A percentile compares a stretch with the other conserved stretches of the same genome.
phyloP scores from a whole-genome alignment of 345 rosid genomes.

The Salix viminalis region DNA sequence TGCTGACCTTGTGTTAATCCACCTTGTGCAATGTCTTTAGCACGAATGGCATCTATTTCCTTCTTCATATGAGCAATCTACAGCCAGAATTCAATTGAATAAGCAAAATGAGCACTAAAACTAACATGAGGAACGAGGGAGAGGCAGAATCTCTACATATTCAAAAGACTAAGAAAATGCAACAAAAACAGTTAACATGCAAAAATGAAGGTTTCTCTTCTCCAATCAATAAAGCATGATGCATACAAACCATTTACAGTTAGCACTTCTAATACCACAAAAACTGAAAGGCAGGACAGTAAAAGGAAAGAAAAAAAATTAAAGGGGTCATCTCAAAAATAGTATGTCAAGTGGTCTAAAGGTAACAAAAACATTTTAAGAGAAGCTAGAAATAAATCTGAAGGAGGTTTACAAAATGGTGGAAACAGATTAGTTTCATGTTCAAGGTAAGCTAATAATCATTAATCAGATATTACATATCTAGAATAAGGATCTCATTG shows the following conservation, averaged over 20 bases:
- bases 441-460: neutral
- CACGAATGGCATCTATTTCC: constrained; percentile 91
- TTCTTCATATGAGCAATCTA: constrained; percentile 96
- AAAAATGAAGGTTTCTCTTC: neutral
- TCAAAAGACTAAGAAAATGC: neutral
- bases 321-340: neutral
- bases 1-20: constrained; percentile 98
- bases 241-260: neutral
- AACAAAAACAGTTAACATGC: neutral
- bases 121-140: neutral
- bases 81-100: constrained; percentile 1
- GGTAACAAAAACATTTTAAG: neutral
- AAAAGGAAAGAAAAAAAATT: neutral
- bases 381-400: neutral
- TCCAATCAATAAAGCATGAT: neutral
- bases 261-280: neutral
- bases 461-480: neutral
- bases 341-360: neutral
- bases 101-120: neutral
- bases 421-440: neutral
- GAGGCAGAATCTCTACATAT: too few species aligned
- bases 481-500: neutral
- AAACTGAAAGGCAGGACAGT: neutral
- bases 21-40: constrained; percentile 92
- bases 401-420: neutral